phyloP scores from a whole-genome alignment of 2,329 filamentous ascomycete species.

The Diaporthe vaccinii region DNA sequence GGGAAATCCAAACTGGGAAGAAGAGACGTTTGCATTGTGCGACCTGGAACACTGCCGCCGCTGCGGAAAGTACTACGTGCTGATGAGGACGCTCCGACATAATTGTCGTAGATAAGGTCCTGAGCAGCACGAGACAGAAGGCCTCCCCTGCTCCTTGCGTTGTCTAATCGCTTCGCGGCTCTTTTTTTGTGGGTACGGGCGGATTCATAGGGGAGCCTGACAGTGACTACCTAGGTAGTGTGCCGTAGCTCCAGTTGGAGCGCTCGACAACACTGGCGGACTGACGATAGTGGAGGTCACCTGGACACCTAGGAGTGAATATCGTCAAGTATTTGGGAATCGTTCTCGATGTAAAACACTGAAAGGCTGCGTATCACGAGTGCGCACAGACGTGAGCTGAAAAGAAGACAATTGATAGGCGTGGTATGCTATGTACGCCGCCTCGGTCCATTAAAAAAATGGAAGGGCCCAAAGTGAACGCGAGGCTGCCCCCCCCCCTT shows the following conservation, averaged over 20 bases:
- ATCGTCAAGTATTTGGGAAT: not conserved
- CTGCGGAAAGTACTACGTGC: conserved; percentile 10
- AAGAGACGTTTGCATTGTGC: conserved; percentile 27
- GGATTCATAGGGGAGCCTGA: too few species aligned
- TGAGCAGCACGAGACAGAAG: too few species aligned
- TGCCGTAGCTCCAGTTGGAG: too few species aligned
- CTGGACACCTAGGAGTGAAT: not conserved
- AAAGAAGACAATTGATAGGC: not conserved
- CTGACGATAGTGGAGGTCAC: too few species aligned
- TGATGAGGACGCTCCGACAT: conserved; percentile 10
- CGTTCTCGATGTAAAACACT: not conserved
- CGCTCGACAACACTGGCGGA: too few species aligned
- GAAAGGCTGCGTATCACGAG: not conserved
- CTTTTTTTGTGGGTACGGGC: not conserved
- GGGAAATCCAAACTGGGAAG: conserved; percentile 19
- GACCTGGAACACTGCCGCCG: not conserved
- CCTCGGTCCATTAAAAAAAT: not conserved
- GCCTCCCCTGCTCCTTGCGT: not conserved
- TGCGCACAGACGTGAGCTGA: not conserved
- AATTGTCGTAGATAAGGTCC: not conserved
- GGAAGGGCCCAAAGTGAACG: too few species aligned
- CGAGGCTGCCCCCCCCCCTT: not conserved
- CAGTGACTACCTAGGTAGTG: not conserved
- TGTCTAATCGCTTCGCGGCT: not conserved
- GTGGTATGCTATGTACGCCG: not conserved